Percentiles rank a stretch among this genome's conserved stretches.
These are phyloP conservation scores for Mucor velutinosus DNA, from an alignment of 371 early-diverging fungal genomes.

Conservation along the genomic window DNA sequence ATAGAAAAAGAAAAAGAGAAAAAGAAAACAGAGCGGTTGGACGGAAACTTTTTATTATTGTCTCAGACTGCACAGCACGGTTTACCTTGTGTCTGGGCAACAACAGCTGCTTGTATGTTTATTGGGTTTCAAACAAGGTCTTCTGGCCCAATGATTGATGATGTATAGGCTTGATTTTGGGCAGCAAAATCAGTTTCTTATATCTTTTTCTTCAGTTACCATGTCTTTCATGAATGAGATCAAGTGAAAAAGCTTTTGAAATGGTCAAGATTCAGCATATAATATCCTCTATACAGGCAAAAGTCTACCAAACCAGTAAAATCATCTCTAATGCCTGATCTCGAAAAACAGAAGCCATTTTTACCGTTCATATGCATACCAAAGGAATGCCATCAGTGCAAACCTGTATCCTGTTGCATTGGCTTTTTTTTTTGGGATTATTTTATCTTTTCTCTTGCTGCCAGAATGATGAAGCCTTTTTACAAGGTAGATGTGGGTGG, in stretches of 20 bases:
- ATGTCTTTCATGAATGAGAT: neutral
- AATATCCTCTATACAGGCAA: neutral
- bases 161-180: neutral
- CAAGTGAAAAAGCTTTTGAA: neutral
- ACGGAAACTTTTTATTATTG: neutral
- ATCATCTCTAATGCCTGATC: neutral
- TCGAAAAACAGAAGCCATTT: neutral
- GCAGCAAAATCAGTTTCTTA: no score
- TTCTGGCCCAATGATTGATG: neutral
- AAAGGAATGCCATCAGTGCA: neutral
- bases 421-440: no score
- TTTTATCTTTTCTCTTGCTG: no score
- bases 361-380: neutral
- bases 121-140: neutral
- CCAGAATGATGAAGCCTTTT: no score
- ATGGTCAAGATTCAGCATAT: neutral
- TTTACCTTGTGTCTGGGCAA: neutral
- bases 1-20: constrained; percentile 3
- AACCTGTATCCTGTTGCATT: no score
- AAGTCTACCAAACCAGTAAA: neutral
- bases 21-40: neutral
- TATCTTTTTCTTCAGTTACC: neutral
- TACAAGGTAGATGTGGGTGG: no score
- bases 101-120: neutral
- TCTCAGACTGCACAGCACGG: neutral